Percentiles rank a stretch among this genome's conserved stretches.
These are phyloP conservation scores for Magnaporthiopsis incrustans DNA, from an alignment of 2,329 filamentous ascomycete species.

Conservation along the genomic window DNA sequence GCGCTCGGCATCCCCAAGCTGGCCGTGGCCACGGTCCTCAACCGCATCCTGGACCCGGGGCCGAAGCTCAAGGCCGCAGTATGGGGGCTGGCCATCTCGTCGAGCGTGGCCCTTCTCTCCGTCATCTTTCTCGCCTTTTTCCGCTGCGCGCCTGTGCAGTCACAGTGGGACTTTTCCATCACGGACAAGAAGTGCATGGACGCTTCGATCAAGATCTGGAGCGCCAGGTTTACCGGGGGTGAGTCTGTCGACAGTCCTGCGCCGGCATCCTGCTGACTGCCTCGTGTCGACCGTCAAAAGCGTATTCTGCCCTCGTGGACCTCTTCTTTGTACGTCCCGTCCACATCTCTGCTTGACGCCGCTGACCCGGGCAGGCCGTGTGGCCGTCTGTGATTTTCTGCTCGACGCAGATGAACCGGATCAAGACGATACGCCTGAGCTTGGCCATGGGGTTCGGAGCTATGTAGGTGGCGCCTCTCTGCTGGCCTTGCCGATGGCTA, in stretches of 20 bases:
- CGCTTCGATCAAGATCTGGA: neutral
- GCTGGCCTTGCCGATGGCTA: neutral
- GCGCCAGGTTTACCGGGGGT: neutral
- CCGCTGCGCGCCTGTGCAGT: neutral
- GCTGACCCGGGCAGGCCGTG: neutral
- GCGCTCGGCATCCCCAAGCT: conserved; percentile 2
- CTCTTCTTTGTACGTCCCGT: neutral
- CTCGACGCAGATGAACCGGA: neutral
- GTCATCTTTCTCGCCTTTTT: neutral
- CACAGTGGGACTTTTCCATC: neutral
- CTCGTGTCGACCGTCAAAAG: neutral
- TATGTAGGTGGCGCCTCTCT: neutral
- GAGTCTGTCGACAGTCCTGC: too few relatives aligned
- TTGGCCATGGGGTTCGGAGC: neutral
- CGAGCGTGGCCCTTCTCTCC: neutral
- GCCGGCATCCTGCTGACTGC: too few relatives aligned
- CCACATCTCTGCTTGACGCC: neutral
- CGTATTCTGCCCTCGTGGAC: neutral
- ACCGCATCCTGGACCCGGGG: neutral
- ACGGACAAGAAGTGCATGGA: neutral
- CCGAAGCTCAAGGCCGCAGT: neutral
- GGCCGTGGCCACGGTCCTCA: neutral
- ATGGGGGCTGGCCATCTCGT: neutral
- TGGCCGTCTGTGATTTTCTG: neutral
- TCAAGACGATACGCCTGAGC: neutral